These are phyloP conservation scores for Edaphochlamys debaryana DNA, from an alignment of 139 green algal genomes.

Conservation along the genomic window DNA sequence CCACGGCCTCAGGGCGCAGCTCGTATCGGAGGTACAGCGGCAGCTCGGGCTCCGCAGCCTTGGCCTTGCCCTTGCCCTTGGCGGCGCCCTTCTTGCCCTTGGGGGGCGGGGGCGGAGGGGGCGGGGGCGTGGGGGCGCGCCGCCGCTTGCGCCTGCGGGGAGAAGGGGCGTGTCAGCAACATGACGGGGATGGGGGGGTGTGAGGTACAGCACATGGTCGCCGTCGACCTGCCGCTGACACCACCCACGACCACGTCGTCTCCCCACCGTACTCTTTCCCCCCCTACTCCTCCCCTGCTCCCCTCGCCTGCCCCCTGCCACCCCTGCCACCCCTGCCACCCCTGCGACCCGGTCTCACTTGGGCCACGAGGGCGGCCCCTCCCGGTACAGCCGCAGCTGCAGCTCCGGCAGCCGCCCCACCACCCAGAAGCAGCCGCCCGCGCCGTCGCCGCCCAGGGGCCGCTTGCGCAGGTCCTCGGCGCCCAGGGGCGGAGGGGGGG, in stretches of 20 bases:
- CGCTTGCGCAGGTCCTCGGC: background rate
- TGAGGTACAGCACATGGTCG: too few relatives aligned
- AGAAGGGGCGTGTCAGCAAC: too few relatives aligned
- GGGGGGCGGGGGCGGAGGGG: background rate
- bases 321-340: background rate
- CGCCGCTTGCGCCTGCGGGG: conserved; percentile 22
- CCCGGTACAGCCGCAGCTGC: conserved; percentile 23
- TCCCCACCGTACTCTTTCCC: too few relatives aligned
- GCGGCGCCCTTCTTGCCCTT: background rate
- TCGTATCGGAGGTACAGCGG: conserved; percentile 31
- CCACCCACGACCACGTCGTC: too few relatives aligned
- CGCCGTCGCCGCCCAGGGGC: background rate
- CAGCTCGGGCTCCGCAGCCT: background rate
- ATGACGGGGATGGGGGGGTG: too few relatives aligned
- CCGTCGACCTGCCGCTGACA: too few relatives aligned
- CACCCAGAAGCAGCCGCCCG: conserved; percentile 23
- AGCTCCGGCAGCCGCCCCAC: conserved; percentile 24
- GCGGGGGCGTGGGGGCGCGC: background rate
- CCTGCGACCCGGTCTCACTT: background rate
- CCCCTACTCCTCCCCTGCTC: too few relatives aligned
- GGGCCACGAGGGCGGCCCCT: conserved; percentile 28
- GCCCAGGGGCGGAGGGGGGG: background rate
- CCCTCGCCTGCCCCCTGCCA: background rate
- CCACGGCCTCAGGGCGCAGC: conserved; percentile 10
- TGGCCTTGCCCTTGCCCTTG: background rate